Conservation (phyloP, 805 yeast genomes). For the Tetrapisispora taiwanensis region DNA sequence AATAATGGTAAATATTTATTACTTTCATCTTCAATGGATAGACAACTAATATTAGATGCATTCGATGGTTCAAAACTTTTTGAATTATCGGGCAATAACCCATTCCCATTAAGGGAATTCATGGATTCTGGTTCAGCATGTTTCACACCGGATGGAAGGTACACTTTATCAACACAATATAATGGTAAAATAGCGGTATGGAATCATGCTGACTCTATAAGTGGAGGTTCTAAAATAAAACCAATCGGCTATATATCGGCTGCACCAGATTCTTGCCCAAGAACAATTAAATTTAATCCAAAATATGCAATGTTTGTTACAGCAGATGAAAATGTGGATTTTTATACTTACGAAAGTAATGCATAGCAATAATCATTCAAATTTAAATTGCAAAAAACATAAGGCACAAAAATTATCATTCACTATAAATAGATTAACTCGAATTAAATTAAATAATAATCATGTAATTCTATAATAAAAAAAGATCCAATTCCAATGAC, state of each 20-base stretch:
- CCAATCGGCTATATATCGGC: conserved; percentile 22
- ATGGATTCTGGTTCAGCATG: conserved; percentile 49
- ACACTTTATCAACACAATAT: conserved; percentile 50
- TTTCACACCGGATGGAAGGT: conserved; percentile 59
- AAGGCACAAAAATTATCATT: no score
- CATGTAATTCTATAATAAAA: not conserved
- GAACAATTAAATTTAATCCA: conserved; percentile 34
- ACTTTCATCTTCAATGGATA: conserved; percentile 44
- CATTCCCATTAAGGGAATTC: conserved; percentile 35
- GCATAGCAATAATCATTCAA: not conserved
- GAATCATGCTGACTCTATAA: conserved; percentile 33
- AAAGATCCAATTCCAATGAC: not conserved
- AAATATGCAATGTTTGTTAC: conserved; percentile 32
- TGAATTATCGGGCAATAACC: conserved; percentile 38
- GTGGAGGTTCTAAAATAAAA: conserved; percentile 16
- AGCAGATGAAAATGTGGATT: conserved; percentile 31
- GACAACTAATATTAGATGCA: conserved; percentile 60
- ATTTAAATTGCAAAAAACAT: not conserved
- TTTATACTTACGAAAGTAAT: conserved; percentile 24
- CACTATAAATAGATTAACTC: not conserved
- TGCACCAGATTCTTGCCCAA: conserved; percentile 31
- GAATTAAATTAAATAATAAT: not conserved
- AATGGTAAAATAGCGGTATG: conserved; percentile 44
- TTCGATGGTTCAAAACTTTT: conserved; percentile 47
- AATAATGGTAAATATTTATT: conserved; percentile 62